Evolutionary conservation across 495 filamentous ascomycete species (phyloP), one percentile per base, ranked within the genome.

Genomic region (Podospora conica): DNA sequence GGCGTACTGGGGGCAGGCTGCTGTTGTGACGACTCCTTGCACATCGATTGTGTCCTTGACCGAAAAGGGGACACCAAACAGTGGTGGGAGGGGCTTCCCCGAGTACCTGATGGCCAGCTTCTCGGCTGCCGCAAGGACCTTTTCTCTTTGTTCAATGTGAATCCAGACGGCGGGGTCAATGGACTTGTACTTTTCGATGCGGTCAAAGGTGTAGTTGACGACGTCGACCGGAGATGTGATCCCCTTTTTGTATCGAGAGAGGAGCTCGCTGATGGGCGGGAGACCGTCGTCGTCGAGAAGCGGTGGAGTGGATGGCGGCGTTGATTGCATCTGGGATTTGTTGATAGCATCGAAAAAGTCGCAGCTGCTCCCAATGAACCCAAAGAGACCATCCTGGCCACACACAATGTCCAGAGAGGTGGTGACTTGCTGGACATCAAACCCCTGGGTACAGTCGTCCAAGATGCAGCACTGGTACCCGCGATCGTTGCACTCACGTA

Each of bases 401-500:
- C 69, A 73, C 23, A 77, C 68, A 56, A 70, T 77, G 62, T 79
- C 78, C 21, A 80, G 60, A 5, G 77, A 71, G 1, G 73, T 77
- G 18, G 72, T 73, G 18, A 77, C 76, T 57, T 72, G 74, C 53
- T 76, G 72, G 11, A 66, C 66, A 62, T 78, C 74, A 57, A 78
- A 78, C 0, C 74, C 76, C n/a, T 73, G 75, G 15, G 73, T 78
- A 58, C 78, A 77, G 66, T 78, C 71, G 5, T 74, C 69, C 21
- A 75, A 78, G 70, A 81, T 72, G 77, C 84, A 83, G 76, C 88
- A 91, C 66, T 91, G 88, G 69, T 87, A 91, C 0, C 89, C 90
- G 12, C 89, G 85, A 73, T 91, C 90, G 71, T 88, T 89, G 60
- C 87, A 88, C 68, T 91, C 90, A 57, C 88, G 80, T 65, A 91